These are phyloP conservation scores for Podospora fimiseda DNA, from an alignment of 495 filamentous ascomycete genomes.

Conservation along the genomic window DNA sequence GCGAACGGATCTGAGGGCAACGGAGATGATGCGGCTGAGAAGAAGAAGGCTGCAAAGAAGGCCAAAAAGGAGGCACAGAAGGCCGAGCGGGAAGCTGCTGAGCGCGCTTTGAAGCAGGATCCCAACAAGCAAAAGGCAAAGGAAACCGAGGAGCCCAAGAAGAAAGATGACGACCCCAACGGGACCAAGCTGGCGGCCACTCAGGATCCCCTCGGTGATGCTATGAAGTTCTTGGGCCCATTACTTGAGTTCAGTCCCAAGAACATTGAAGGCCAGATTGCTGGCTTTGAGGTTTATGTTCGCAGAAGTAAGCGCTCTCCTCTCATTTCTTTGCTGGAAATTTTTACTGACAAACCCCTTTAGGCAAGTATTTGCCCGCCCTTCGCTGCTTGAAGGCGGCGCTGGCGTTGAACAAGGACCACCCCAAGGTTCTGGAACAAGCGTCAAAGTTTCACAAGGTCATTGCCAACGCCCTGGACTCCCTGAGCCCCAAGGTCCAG, in stretches of 20 bases:
- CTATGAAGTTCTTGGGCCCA: conserved; percentile 76
- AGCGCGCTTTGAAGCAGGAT: conserved; percentile 65
- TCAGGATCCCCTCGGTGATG: conserved; percentile 73
- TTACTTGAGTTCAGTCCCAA: conserved; percentile 77
- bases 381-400: conserved; percentile 78
- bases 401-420: conserved; percentile 56
- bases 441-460: conserved; percentile 60
- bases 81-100: conserved; percentile 71
- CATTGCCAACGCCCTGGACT: conserved; percentile 48
- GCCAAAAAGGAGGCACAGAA: conserved; percentile 87
- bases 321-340: background rate
- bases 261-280: conserved; percentile 72
- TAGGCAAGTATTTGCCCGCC: conserved; percentile 79
- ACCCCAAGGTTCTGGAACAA: conserved; percentile 76
- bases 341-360: conserved; percentile 1
- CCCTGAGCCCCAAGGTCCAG: conserved; percentile 52
- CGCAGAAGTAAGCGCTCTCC: conserved; percentile 61
- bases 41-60: conserved; percentile 93
- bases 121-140: conserved; percentile 52
- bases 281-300: conserved; percentile 85
- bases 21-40: conserved; percentile 59
- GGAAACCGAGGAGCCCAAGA: conserved; percentile 50
- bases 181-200: conserved; percentile 73
- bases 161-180: conserved; percentile 83
- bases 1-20: conserved; percentile 42